Evolutionary conservation across 2,329 filamentous ascomycete genomes (phyloP), one percentile per base, ranked within the genome.

Genomic region (Fusarium brevicatenulatum): DNA sequence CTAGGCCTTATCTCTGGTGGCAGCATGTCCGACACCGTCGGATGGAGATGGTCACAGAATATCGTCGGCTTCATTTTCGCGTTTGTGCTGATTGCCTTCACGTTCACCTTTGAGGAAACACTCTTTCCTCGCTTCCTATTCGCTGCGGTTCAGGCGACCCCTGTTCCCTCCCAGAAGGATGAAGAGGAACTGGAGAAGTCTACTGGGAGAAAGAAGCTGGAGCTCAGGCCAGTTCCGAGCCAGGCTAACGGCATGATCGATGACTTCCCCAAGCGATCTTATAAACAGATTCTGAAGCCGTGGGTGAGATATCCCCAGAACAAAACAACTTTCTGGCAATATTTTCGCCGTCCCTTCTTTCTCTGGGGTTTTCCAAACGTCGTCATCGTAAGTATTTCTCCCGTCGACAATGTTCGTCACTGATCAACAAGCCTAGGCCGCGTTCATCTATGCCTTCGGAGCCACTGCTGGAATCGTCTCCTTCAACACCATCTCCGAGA

Each of bases 71-170:
- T 53, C 13, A 53, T 53, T 13, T 53, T 53, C 7, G 19, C 19
- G 2, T 53, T 53, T 15, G 23, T 53, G 0, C 18, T 53, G 9
- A 53, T n/a, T 16, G 50, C 23, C 2, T 53, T 53, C 19, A 21
- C 9, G 1, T 37, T n/a, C 4, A 7, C 23, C 3, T 53, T 53
- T 2, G 23, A 53, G 10, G 34, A 53, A 5, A 53, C 50, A 2
- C 7, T 53, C 0, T 53, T 53, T 5, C 34, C 34, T 12, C 34
- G 50, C 5, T 53, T 39, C 34, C 13, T 39, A 16, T 39, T 53
- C 4, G 13, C 19, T 4, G 18, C 25, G 13, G 4, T 7, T 2
- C 34, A 12, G 5, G 6, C 50, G 0, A 1, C 7, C 2, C 9
- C 23, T 21, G 9, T 25, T 9, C 19, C 50, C 0, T 3, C 0